Evolutionary conservation across 1,284 basidiomycete species (phyloP), one percentile per base, ranked within the genome.

Genomic region (Lentinula novae-zelandiae): DNA sequence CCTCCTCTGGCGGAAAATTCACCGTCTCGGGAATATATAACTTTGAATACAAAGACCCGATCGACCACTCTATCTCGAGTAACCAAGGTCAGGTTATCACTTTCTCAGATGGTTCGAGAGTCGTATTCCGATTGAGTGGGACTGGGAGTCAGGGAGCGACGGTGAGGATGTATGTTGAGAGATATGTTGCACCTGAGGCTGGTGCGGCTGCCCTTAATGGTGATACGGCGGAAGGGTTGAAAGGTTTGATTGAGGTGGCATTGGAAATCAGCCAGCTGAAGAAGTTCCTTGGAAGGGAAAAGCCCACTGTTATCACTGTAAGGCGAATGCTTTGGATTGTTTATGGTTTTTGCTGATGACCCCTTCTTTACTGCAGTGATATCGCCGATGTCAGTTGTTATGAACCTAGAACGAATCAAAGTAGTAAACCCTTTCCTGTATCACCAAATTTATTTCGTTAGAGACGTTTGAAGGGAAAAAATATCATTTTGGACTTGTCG

Each of bases 41-140:
- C 81, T 99, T 99, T 73, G 85, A 89, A 71, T 99, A 99, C 84
- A 97, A 89, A 49, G 97, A 99, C 76, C 97, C 96, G 20, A 98
- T 99, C 74, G 97, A 99, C 74, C 82, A 88, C 60, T 94, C 91
- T 57, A 86, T 98, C 64, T 93, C 90, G 67, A 92, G 90, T 77
- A 98, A 98, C 76, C 97, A 99, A 75, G 97, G 97, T 5, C 89
- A 98, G 69, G 92, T 96, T 73, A 86, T 98, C 72, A 85, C 84
- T 64, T 99, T 99, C 76, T 78, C 79, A 39, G 96, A 99, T 72
- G 96, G 96, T 20, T 92, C 89, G 57, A 84, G 96, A 57, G 92
- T 99, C 66, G 94, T 99, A 63, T 98, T 98, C 84, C 86, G 97
- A 61, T 80, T 99, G 58, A 95, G 92, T 65, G 96, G 97, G 55